Conservation (phyloP, 768 basidiomycete species). For the Grammothele lineata region DNA sequence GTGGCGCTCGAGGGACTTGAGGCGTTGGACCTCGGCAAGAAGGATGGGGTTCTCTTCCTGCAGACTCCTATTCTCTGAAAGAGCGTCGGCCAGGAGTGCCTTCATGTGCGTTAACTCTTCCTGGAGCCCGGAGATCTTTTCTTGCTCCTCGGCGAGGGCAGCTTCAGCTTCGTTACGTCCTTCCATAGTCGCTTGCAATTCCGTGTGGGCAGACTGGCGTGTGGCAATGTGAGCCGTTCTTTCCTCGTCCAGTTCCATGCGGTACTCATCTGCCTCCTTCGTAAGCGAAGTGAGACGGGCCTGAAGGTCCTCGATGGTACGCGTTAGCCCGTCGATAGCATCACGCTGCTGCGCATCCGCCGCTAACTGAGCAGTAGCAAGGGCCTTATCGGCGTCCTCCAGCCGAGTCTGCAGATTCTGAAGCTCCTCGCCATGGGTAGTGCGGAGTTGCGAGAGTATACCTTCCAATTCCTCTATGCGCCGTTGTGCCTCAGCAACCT, state of each 20-base stretch:
- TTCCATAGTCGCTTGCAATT: slow-evolving; percentile 19
- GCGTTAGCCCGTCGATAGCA: slow-evolving; percentile 13
- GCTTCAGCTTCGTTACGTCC: slow-evolving; percentile 14
- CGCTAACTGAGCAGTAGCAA: slow-evolving; percentile 14
- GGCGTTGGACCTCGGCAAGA: slow-evolving; percentile 63
- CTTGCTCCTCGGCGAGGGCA: slow-evolving; percentile 11
- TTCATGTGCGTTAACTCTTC: slow-evolving; percentile 40
- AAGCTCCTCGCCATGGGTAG: slow-evolving; percentile 14
- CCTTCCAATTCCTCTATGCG: slow-evolving; percentile 7
- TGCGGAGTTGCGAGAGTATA: slow-evolving; percentile 8
- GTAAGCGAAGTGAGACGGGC: slow-evolving; percentile 34
- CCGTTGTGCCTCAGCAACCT: slow-evolving; percentile 1
- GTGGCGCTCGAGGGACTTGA: slow-evolving; percentile 54
- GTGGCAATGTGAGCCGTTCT: slow-evolving; percentile 11
- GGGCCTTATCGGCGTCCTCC: slow-evolving; percentile 13
- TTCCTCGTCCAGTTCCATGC: slow-evolving; percentile 16
- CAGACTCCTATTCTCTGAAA: slow-evolving; percentile 47
- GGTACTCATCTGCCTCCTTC: slow-evolving; percentile 24
- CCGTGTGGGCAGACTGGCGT: slow-evolving; percentile 12
- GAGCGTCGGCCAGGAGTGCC: slow-evolving; percentile 31
- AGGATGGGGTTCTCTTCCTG: slow-evolving; percentile 55
- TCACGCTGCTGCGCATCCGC: slow-evolving; percentile 15
- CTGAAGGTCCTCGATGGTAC: slow-evolving; percentile 29
- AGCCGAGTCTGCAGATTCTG: slow-evolving; percentile 19
- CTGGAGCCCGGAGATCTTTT: slow-evolving; percentile 27